A percentile compares a stretch with the other conserved stretches of the same genome.
phyloP scores from a whole-genome alignment of 371 early-diverging fungal genomes.

The Mucor mucedo region DNA sequence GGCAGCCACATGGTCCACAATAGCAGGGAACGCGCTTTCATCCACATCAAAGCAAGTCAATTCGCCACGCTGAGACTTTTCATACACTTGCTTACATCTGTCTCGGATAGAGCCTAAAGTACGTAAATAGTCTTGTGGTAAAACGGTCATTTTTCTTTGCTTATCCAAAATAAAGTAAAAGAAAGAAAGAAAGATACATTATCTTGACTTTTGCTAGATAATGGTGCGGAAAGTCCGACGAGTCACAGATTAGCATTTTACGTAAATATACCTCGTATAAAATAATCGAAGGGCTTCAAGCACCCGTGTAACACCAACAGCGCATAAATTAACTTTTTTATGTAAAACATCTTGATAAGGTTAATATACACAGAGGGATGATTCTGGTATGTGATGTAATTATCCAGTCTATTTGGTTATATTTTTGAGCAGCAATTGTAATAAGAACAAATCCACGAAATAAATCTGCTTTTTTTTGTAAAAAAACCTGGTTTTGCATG shows the following conservation, averaged over 20 bases:
- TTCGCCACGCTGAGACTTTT: conserved; percentile 53
- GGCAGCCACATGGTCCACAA: conserved; percentile 68
- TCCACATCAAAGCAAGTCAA: conserved; percentile 75
- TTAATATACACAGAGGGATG: too few relatives aligned
- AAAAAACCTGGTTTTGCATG: background rate
- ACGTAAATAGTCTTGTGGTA: conserved; percentile 65
- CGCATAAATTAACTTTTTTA: too few relatives aligned
- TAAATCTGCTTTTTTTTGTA: background rate
- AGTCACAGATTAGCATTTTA: too few relatives aligned
- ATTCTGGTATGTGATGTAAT: too few relatives aligned
- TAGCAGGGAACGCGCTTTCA: conserved; percentile 60
- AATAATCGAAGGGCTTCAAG: too few relatives aligned
- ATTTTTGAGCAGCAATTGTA: too few relatives aligned
- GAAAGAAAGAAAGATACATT: background rate
- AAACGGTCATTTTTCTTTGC: conserved; percentile 29
- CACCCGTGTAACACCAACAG: too few relatives aligned
- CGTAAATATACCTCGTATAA: too few relatives aligned
- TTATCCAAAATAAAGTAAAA: background rate
- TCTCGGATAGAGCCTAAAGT: conserved; percentile 83
- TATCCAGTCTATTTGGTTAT: too few relatives aligned
- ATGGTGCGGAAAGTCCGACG: too few relatives aligned
- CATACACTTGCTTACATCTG: conserved; percentile 69
- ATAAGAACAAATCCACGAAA: background rate
- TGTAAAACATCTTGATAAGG: too few relatives aligned
- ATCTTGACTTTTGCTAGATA: background rate